A percentile compares a stretch with the other conserved stretches of the same genome.
These are phyloP conservation scores for Nepenthes gracilis DNA, from an alignment of 148 eudicot genomes.

Conservation along the genomic window DNA sequence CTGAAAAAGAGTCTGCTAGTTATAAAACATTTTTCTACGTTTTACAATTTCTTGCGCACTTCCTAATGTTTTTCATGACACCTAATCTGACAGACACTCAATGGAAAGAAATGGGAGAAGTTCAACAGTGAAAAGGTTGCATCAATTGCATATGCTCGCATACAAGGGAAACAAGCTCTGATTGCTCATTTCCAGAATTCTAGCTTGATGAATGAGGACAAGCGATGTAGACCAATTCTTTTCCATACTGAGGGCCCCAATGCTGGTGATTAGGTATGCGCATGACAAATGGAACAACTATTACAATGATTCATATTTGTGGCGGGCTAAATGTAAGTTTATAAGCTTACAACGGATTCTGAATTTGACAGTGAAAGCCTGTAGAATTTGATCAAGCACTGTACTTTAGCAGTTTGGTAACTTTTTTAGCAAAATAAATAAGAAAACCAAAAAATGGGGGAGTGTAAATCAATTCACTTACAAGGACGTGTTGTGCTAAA, in stretches of 20 bases:
- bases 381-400: no score
- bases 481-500: neutral
- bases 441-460: no score
- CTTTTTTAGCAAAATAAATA: no score
- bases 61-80: neutral
- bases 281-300: neutral
- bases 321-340: no score
- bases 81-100: conserved; percentile 37
- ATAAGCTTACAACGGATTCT: no score
- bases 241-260: conserved; percentile 76
- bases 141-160: conserved; percentile 82
- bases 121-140: conserved; percentile 94
- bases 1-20: neutral
- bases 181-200: conserved; percentile 90
- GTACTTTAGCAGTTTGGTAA: no score
- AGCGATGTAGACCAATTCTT: conserved; percentile 88
- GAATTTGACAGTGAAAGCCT: neutral
- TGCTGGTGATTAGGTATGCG: conserved; percentile 84
- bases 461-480: neutral
- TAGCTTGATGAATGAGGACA: conserved; percentile 98
- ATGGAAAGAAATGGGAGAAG: conserved; percentile 96
- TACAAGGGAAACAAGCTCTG: conserved; percentile 82
- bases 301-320: neutral
- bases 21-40: neutral
- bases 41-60: neutral